Evolutionary conservation across 352 stramenopile genomes (phyloP), one percentile per base, ranked within the genome.

Genomic region (Phytophthora sp.): DNA sequence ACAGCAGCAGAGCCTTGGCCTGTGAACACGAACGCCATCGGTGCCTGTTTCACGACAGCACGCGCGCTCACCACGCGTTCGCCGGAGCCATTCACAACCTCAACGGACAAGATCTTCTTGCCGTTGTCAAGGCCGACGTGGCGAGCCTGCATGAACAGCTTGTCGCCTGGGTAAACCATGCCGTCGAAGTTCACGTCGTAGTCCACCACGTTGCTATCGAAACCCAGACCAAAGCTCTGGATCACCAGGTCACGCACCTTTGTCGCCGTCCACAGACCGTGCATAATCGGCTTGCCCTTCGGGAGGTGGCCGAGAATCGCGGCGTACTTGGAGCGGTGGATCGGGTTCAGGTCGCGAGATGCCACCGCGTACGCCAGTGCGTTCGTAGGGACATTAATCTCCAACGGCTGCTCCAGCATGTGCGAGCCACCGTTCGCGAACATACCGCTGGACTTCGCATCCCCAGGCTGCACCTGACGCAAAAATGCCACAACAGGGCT

Each of bases 251-350:
- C 72, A 16, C 86, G 88, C 11, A 92, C 85, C 63, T 94, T 95
- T n/a, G 79, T 90, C 3, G 85, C 86, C 21, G 82, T 93, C 89
- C 89, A 96, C 80, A 96, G 76, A 24, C 89, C 89, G 57, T 96
- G 88, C 83, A 95, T 94, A 67, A 96, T 94, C 7, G 89, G 83
- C 63, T 84, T 80, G 18, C 80, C 82, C 13, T 81, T 67, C 15
- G 89, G 88, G 46, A 96, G 74, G 38, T 86, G 77, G 7, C 84
- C 88, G 8, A 96, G 64, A n/a, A 88, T 73, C 0, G 88, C 89
- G 15, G 86, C 74, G 49, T 93, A 90, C 46, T 71, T 75, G 11
- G 86, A 94, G 4, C 89, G 84, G 57, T 96, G 86, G 52, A 96
- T 96, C 30, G 89, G 84, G 69, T 96, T 96, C 66, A 95, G 51